These are phyloP conservation scores for Eleusine coracana DNA, from an alignment of 176 grass and related monocot species.

Conservation along the genomic window DNA sequence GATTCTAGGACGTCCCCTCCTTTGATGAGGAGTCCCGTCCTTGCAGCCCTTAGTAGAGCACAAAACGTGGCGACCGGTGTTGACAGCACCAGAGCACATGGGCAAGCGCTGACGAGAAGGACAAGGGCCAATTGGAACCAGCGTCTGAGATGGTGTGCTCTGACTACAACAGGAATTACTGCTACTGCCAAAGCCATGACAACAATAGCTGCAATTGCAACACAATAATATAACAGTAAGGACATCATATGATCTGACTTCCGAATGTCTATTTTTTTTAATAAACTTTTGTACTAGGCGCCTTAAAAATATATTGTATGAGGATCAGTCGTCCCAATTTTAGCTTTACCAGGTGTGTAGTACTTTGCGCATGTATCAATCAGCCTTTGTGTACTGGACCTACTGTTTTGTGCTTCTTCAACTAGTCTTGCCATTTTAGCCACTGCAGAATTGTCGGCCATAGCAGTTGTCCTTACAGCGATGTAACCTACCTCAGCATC, in stretches of 20 bases:
- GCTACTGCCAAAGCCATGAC: conserved; percentile 63
- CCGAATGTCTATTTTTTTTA: neutral
- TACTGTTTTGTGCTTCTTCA: conserved; percentile 94
- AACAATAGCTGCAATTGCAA: conserved; percentile 74
- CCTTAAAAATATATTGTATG: neutral
- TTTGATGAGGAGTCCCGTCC: conserved; percentile 80
- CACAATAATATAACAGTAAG: conserved; percentile 36
- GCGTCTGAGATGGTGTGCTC: conserved; percentile 49
- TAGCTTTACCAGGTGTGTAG: conserved; percentile 76
- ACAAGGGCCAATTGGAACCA: conserved; percentile 81
- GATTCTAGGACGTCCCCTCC: conserved; percentile 95
- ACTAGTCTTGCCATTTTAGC: conserved; percentile 93
- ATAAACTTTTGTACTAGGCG: neutral
- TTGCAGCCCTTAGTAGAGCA: conserved; percentile 77
- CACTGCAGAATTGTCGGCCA: conserved; percentile 79
- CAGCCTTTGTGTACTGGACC: conserved; percentile 74
- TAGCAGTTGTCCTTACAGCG: conserved; percentile 84
- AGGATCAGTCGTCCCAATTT: neutral
- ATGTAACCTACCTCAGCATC: conserved; percentile 70
- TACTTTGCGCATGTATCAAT: conserved; percentile 95
- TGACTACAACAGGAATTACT: conserved; percentile 58
- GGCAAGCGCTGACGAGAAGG: conserved; percentile 90
- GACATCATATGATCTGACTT: neutral
- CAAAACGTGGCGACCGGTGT: conserved; percentile 94
- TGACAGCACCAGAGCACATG: conserved; percentile 87